Base-by-base conservation (phyloP, 805 yeast species). In the Candida succiphila region DNA sequence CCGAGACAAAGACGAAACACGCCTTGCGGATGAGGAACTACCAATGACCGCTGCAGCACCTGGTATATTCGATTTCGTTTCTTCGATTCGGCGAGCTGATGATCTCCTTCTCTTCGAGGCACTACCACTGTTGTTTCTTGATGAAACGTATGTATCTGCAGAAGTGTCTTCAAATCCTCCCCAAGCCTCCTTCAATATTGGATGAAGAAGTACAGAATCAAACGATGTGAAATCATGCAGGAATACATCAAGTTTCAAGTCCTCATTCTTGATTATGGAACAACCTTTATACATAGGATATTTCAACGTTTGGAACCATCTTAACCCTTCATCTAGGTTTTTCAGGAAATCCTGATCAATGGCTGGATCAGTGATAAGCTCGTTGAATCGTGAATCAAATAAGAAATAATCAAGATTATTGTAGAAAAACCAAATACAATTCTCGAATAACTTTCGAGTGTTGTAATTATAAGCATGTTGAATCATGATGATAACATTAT, bases 351-450 rank as follows among this genome's bases (percentile, higher is more conserved):
- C 46, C 5, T 24, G 23, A 6, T 44, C 42, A 3, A 39, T 38
- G 7, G 35, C 27, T 31, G 41, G 37, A 4, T 54, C 51, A 8
- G 49, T 48, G 1, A 67, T 40, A 22, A 63, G 37, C 7, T 58
- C 55, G 1, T 51, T 38, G 34, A 63, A 61, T 1, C 56, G 54
- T 17, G 24, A 18, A 28, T 75, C 78, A 34, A 74, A 68, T 23
- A 86, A 56, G 13, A 83, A 45, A 3, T 73, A 48, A 21, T 77
- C 86, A 35, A 82, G 56, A 49, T 85, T 84, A 41, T 71, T 65
- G 42, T 70, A 75, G 10, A 84, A 61, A 43, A 70, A 81, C 78
- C 85, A 77, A 18, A 78, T 58, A 48, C 94, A 73, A 34, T 72
- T 69, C 32, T 65, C 63, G 38, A 74, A 63, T 25, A 87, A 52